These are phyloP conservation scores for Salix purpurea DNA, from an alignment of 345 rosid genomes.

Conservation along the genomic window DNA sequence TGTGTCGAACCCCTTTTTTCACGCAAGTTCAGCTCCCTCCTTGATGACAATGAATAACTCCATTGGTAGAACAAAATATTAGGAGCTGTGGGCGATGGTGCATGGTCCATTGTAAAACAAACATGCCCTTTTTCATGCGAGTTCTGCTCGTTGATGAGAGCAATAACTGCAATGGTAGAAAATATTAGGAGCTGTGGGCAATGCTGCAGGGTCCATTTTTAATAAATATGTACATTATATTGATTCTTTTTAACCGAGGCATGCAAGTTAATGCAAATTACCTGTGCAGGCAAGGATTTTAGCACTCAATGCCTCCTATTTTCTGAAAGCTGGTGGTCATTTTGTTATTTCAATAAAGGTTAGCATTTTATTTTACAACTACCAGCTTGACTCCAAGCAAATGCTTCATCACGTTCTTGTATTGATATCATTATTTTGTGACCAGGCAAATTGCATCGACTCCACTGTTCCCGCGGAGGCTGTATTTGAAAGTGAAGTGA, in stretches of 20 bases:
- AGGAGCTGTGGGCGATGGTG: too few species aligned
- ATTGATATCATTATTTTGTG: background rate
- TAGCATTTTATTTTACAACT: background rate
- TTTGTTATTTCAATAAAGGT: slow-evolving; percentile 99
- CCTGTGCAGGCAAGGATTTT: slow-evolving; percentile 76
- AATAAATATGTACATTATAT: background rate
- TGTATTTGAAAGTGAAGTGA: slow-evolving; percentile 81
- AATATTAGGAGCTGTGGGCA: background rate
- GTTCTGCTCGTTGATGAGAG: background rate
- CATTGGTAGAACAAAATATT: too few species aligned
- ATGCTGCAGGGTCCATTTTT: background rate
- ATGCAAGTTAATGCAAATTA: background rate
- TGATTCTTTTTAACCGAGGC: background rate
- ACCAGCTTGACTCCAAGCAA: background rate
- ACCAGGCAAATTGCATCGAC: slow-evolving; percentile 89
- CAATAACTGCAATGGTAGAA: background rate
- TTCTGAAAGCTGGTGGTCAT: slow-evolving; percentile 89
- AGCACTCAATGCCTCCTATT: slow-evolving; percentile 79
- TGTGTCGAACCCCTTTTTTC: background rate
- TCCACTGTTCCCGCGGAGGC: slow-evolving; percentile 84
- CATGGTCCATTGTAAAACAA: too few species aligned
- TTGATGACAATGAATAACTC: too few species aligned
- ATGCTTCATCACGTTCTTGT: background rate
- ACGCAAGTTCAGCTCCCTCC: too few species aligned
- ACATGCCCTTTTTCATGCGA: too few species aligned